phyloP scores from a whole-genome alignment of 1,139 yeast species.

The Yamadazyma oceani region DNA sequence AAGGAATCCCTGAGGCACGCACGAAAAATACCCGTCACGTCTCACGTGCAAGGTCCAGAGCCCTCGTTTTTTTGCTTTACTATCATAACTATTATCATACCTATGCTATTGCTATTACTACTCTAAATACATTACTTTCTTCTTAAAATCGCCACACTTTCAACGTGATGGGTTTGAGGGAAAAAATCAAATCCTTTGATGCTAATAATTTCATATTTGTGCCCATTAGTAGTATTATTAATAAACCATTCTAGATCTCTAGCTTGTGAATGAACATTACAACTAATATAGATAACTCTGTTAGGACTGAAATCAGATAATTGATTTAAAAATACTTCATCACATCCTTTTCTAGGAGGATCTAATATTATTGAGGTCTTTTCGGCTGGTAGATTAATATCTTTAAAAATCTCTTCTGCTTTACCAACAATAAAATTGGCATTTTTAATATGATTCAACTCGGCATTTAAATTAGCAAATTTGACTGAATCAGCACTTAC shows the following conservation, averaged over 20 bases:
- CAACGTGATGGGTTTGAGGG: conserved; percentile 96
- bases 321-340: conserved; percentile 81
- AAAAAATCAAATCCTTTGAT: conserved; percentile 89
- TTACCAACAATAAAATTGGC: conserved; percentile 87
- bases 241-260: conserved; percentile 86
- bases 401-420: conserved; percentile 85
- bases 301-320: conserved; percentile 80
- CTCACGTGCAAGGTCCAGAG: not conserved
- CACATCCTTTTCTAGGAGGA: conserved; percentile 98
- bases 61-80: conserved; percentile 3
- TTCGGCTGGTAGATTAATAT: conserved; percentile 66
- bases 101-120: too few relatives aligned
- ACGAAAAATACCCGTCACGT: not conserved
- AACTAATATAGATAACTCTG: conserved; percentile 85
- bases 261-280: conserved; percentile 98
- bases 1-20: conserved; percentile 2
- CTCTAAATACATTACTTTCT: conserved; percentile 18
- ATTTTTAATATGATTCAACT: conserved; percentile 68
- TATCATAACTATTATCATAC: too few relatives aligned
- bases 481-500: conserved; percentile 88
- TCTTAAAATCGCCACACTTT: conserved; percentile 82
- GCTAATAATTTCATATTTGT: conserved; percentile 68
- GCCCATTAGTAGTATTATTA: conserved; percentile 62
- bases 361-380: conserved; percentile 89
- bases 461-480: conserved; percentile 83